Conservation (phyloP, 306 rosid species). For the Castanea mollissima region DNA sequence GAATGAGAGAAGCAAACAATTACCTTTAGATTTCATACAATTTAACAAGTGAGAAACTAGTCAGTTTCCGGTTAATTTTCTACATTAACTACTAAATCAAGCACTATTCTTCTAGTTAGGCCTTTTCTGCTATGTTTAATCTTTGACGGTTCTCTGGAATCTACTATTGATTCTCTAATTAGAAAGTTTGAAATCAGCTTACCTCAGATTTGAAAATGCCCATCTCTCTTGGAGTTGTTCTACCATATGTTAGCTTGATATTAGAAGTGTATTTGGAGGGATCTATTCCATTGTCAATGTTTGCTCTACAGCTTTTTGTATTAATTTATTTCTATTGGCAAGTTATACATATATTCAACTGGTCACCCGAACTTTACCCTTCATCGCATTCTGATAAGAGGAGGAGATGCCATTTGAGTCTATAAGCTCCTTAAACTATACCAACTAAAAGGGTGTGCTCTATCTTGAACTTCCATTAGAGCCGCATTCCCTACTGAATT, state of each 20-base stretch:
- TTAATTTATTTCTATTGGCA: neutral
- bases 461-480: neutral
- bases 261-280: neutral
- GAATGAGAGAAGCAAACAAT: too few species aligned
- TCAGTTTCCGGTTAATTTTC: neutral
- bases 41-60: neutral
- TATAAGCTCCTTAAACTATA: neutral
- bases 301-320: neutral
- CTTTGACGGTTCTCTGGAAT: neutral
- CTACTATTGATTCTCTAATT: neutral
- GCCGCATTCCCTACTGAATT: neutral
- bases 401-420: neutral
- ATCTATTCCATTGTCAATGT: neutral
- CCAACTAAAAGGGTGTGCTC: neutral
- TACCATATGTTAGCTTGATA: neutral
- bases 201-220: neutral
- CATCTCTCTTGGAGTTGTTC: neutral
- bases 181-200: neutral
- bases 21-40: too few species aligned
- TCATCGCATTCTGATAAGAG: neutral
- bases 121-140: neutral
- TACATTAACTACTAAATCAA: neutral
- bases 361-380: neutral
- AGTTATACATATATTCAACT: neutral
- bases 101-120: neutral